These are phyloP conservation scores for Craterostigma plantagineum DNA, from an alignment of 257 asterid species.

Conservation along the genomic window DNA sequence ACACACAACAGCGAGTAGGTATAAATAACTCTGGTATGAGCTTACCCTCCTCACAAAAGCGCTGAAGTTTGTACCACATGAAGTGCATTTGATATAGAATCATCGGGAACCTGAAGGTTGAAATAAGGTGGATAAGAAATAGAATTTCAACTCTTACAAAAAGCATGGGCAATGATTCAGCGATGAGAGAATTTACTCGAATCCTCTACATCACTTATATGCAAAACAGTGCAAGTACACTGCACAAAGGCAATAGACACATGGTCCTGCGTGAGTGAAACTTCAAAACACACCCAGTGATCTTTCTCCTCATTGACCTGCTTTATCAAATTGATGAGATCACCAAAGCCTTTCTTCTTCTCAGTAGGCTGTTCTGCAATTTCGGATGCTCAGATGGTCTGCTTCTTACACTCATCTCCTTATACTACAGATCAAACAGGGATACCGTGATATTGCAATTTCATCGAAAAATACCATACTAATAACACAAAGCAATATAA, in stretches of 20 bases:
- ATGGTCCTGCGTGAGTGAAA: neutral
- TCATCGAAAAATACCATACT: neutral
- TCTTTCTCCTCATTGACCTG: slow-evolving; percentile 86
- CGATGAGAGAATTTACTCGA: too few relatives aligned
- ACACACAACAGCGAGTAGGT: neutral
- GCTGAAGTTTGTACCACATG: slow-evolving; percentile 61
- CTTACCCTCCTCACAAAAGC: slow-evolving; percentile 80
- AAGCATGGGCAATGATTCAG: neutral
- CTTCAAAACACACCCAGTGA: slow-evolving; percentile 51
- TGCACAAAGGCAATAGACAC: too few relatives aligned
- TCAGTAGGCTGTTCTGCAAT: slow-evolving; percentile 47
- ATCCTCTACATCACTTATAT: too few relatives aligned
- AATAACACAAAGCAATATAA: slow-evolving; percentile 5
- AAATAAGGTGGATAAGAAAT: slow-evolving; percentile 3
- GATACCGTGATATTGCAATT: slow-evolving; percentile 4
- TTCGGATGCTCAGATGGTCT: slow-evolving; percentile 49
- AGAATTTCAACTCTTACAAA: slow-evolving; percentile 6
- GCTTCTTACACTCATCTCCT: slow-evolving; percentile 82
- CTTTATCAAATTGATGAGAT: slow-evolving; percentile 56
- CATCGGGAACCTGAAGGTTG: slow-evolving; percentile 65
- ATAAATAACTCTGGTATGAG: slow-evolving; percentile 4
- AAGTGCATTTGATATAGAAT: slow-evolving; percentile 76
- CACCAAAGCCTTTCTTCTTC: slow-evolving; percentile 71
- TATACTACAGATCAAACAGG: slow-evolving; percentile 34
- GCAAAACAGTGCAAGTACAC: too few relatives aligned